Evolutionary conservation across 208 protist genomes (phyloP), one percentile per base, ranked within the genome.

Genomic region (Spironucleus salmonicida): DNA sequence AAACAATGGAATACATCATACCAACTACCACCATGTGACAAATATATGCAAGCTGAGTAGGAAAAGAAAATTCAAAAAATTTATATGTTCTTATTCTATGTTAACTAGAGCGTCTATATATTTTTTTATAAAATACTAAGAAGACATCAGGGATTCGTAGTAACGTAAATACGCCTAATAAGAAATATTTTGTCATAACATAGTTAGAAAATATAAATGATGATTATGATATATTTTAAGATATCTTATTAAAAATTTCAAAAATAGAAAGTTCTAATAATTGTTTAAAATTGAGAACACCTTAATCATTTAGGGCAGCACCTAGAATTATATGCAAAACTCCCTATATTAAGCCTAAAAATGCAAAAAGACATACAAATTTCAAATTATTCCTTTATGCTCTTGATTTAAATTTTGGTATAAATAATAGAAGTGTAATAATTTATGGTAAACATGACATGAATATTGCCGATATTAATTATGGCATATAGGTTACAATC

Each of bases 151-250:
- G 64, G 38, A 71, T 40, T 15, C 64, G 64, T 42, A 42, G 4
- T 32, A 71, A 19, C 11, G 64, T 57, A 4, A 71, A 38, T 19
- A 71, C 34, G n/a, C 32, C 26, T 19, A 71, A 71, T 7, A 71
- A 38, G 34, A 71, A 71, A n/a, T 71, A 71, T n/a, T 71, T 71
- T 11, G 64, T 71, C 23, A 71, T 71, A 7, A 71, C 26, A 45
- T 71, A 71, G 34, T 71, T 71, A 4, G 45, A 32, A 71, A 71
- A 71, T 15, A 38, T 42, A 49, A 71, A 71, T 19, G 38, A 42
- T n/a, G 13, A 38, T 26, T 9, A 9, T 23, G 64, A 32, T 32
- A 71, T 49, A 49, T 71, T 71, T 11, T 45, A 15, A 2, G 32
- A 9, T 45, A 71, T 71, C 23, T 71, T 71, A 15, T 11, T 38